Conservation (phyloP, 768 basidiomycete genomes). For the Tylopilus rubrobrunneus region DNA sequence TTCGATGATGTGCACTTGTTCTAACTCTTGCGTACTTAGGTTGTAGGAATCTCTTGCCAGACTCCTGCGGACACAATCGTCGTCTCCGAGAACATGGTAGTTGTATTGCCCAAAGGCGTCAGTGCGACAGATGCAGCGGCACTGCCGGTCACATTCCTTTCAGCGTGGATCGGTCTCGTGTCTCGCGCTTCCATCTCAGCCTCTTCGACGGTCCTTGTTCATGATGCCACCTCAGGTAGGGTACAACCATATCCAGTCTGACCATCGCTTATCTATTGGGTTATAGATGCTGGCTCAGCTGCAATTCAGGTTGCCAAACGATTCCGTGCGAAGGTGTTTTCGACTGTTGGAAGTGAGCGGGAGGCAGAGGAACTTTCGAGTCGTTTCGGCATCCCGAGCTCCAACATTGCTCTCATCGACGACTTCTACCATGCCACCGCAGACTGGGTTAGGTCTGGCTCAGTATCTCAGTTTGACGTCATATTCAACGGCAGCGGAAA, state of each 20-base stretch:
- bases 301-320: conserved; percentile 27
- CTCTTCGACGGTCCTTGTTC: conserved; percentile 24
- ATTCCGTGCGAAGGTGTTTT: conserved; percentile 16
- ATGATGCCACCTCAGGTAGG: conserved; percentile 26
- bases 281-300: conserved; percentile 20
- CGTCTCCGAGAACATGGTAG: conserved; percentile 11
- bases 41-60: conserved; percentile 19
- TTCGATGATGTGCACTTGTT: not conserved
- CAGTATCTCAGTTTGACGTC: conserved; percentile 18
- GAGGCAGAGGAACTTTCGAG: conserved; percentile 17
- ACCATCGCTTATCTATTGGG: not conserved
- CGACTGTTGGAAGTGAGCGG: conserved; percentile 16
- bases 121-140: conserved; percentile 18
- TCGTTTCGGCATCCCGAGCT: conserved; percentile 5
- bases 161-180: conserved; percentile 28
- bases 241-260: not conserved
- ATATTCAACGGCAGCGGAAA: conserved; percentile 23
- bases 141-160: conserved; percentile 20
- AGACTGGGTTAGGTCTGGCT: conserved; percentile 15
- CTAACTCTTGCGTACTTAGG: conserved; percentile 8
- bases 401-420: conserved; percentile 10
- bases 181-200: conserved; percentile 15
- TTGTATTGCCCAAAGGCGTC: conserved; percentile 13
- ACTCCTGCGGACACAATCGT: conserved; percentile 14
- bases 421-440: conserved; percentile 5